Evolutionary conservation across 140 eudicot species (phyloP), one percentile per base, ranked within the genome.

Genomic region (Oenanthe javanica): DNA sequence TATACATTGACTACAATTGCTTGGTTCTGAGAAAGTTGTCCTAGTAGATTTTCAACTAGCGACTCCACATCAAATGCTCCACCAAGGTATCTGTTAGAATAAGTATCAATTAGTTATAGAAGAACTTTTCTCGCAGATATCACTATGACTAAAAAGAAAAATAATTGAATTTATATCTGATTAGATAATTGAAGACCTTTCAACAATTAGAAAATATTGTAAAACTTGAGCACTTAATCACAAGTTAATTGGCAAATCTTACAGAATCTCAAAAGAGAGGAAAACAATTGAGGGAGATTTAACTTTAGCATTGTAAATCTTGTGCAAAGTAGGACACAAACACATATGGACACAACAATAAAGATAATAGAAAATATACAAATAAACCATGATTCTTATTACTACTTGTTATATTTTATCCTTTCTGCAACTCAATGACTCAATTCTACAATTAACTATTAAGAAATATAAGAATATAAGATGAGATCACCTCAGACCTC

Each of bases 31-130:
- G 98, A 90, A 75, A 93, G 98, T 63, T 93, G 97, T 42, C 90
- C 92, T 2, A 93, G 92, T 49, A 93, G 88, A 79, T 91, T 91
- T 84, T 91, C 97, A 18, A 93, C 97, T 10, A 93, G 89, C 13
- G 98, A 89, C 84, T 91, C 97, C 21, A 93, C 93, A 85, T 93
- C 98, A 86, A 91, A 93, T 49, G 96, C 89, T 74, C 45, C 98
- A 80, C 98, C 98, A 42, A 93, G 91, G 82, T 91, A 93, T 64
- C 98, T 93, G 89, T 59, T 81, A 25, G 79, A 40, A 43, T 4
- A 59, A 79, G 54, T 4, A 31, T 12, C 45, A 4, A 40, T 25
- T 79, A 79, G 31, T 40, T 31, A 45, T 14, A 6, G 7, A 21
- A 75, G 46, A 9, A 75, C 23, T 48, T 49, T 36, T 75, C 25